phyloP scores from a whole-genome alignment of 2,329 filamentous ascomycete genomes.

The Trichoderma oligosporum region DNA sequence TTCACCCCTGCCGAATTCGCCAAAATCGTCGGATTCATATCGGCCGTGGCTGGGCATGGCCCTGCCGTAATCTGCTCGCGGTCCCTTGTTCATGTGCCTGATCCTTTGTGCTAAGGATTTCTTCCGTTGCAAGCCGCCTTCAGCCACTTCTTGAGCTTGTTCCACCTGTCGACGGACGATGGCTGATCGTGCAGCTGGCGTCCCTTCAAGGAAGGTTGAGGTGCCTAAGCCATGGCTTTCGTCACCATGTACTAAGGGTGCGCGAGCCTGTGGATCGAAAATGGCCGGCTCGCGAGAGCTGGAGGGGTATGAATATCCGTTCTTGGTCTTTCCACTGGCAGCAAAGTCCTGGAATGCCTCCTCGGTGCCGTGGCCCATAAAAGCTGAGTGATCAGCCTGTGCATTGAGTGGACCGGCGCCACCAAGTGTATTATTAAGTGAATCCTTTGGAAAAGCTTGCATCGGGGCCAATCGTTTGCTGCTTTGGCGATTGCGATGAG shows the following conservation, averaged over 20 bases:
- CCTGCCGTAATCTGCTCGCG: conserved; percentile 51
- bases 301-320: conserved; percentile 21
- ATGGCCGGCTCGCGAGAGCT: conserved; percentile 44
- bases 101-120: conserved; percentile 93
- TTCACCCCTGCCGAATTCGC: conserved; percentile 63
- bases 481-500: conserved; percentile 84
- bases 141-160: conserved; percentile 54
- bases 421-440: conserved; percentile 85
- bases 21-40: conserved; percentile 50
- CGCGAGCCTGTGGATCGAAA: conserved; percentile 65
- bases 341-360: conserved; percentile 84
- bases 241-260: conserved; percentile 76
- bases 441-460: conserved; percentile 92
- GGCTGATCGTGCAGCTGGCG: conserved; percentile 76
- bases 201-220: conserved; percentile 91
- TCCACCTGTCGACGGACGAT: conserved; percentile 73
- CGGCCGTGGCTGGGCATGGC: conserved; percentile 35
- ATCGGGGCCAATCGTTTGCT: conserved; percentile 78
- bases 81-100: conserved; percentile 73
- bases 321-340: conserved; percentile 34
- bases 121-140: conserved; percentile 72
- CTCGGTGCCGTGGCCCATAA: conserved; percentile 74
- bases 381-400: conserved; percentile 78
- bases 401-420: conserved; percentile 80
- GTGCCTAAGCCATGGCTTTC: conserved; percentile 82